Conservation (phyloP, 768 basidiomycete species). For the Chalciporus pseudorubinellus region DNA sequence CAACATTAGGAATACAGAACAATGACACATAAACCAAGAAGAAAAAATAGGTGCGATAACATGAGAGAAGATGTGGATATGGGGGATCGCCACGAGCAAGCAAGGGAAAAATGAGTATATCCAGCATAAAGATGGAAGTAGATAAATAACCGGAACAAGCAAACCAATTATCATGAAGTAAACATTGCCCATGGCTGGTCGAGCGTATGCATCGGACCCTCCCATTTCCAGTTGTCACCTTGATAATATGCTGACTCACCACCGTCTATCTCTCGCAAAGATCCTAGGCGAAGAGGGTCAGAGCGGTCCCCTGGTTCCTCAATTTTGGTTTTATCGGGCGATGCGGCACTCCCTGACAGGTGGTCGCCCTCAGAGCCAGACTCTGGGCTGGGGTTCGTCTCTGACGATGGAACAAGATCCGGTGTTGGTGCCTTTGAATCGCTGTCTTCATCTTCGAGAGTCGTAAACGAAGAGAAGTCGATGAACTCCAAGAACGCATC, state of each 20-base stretch:
- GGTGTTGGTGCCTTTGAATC: slow-evolving; percentile 71
- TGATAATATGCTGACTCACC: slow-evolving; percentile 71
- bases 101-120: slow-evolving; percentile 33
- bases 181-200: slow-evolving; percentile 77
- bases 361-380: slow-evolving; percentile 67
- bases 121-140: slow-evolving; percentile 42
- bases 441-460: slow-evolving; percentile 55
- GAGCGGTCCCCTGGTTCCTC: slow-evolving; percentile 45
- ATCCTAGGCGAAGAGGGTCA: slow-evolving; percentile 56
- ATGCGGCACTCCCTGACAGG: slow-evolving; percentile 41
- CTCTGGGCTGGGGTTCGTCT: slow-evolving; percentile 75
- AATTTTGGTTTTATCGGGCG: slow-evolving; percentile 49
- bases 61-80: slow-evolving; percentile 29
- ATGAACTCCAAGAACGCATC: slow-evolving; percentile 51
- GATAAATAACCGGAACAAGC: slow-evolving; percentile 39
- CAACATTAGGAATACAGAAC: slow-evolving; percentile 61
- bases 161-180: slow-evolving; percentile 33
- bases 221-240: slow-evolving; percentile 65
- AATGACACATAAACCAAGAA: slow-evolving; percentile 43
- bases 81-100: slow-evolving; percentile 29
- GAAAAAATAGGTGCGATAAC: slow-evolving; percentile 38
- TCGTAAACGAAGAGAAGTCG: slow-evolving; percentile 64
- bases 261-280: slow-evolving; percentile 71
- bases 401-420: slow-evolving; percentile 66
- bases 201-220: slow-evolving; percentile 57